Percentiles rank a stretch among this genome's conserved stretches.
Evolutionary conservation across 305 asterid genomes (phyloP).

Genomic region (Plantago lanceolata): DNA sequence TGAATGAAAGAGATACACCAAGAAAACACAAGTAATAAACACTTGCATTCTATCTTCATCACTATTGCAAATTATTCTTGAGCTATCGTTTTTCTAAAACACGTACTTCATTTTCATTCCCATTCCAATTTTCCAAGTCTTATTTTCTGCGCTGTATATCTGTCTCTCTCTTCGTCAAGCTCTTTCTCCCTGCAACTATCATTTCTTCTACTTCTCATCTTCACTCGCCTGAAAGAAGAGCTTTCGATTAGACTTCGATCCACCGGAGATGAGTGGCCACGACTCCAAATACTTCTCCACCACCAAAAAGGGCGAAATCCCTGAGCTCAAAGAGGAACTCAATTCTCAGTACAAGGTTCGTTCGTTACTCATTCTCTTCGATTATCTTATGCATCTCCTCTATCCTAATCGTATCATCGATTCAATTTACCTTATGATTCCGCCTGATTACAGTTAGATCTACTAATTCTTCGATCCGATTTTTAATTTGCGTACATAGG

Average conservation of each 20-base stretch:
- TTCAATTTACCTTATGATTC: conserved; percentile 22
- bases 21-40: too few species aligned
- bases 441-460: conserved; percentile 37
- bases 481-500: conserved; percentile 17
- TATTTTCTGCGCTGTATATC: background rate
- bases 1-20: too few species aligned
- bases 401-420: too few species aligned
- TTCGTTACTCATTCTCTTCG: conserved; percentile 13
- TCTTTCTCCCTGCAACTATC: background rate
- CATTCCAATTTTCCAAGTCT: background rate
- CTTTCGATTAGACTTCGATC: background rate
- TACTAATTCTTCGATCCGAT: conserved; percentile 19
- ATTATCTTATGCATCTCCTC: too few species aligned
- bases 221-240: too few species aligned
- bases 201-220: too few species aligned
- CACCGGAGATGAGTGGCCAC: conserved; percentile 83
- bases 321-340: conserved; percentile 98
- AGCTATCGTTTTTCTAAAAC: too few species aligned
- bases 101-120: too few species aligned
- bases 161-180: background rate
- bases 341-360: conserved; percentile 99
- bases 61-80: too few species aligned
- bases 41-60: too few species aligned
- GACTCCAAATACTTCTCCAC: conserved; percentile 98
- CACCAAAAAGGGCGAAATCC: conserved; percentile 98